Conservation (phyloP, 306 rosid species). For the Cicer bijugum region DNA sequence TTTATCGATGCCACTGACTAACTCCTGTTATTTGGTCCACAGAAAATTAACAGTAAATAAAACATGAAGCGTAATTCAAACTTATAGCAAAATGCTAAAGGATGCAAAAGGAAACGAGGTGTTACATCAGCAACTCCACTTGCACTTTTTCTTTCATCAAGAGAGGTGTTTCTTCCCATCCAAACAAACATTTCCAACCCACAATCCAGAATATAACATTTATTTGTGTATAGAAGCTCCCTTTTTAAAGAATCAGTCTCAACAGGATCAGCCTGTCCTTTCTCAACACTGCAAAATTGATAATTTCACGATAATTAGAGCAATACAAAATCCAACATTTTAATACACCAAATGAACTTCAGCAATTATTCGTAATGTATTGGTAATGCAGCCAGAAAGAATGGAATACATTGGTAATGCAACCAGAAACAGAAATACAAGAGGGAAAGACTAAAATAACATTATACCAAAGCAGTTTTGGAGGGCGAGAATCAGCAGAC, state of each 20-base stretch:
- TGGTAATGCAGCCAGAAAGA: conserved; percentile 36
- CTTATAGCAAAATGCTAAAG: conserved; percentile 16
- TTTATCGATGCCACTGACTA: conserved; percentile 57
- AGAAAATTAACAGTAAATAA: conserved; percentile 42
- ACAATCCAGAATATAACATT: conserved; percentile 86
- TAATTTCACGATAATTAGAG: conserved; percentile 44
- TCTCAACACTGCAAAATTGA: conserved; percentile 68
- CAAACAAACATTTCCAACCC: conserved; percentile 85
- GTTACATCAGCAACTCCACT: conserved; percentile 88
- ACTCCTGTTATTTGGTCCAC: conserved; percentile 59
- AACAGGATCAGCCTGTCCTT: conserved; percentile 70
- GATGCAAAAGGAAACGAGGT: conserved; percentile 41
- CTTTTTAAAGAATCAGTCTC: conserved; percentile 70
- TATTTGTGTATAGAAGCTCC: conserved; percentile 78
- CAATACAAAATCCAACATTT: conserved; percentile 35
- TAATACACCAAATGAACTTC: conserved; percentile 32
- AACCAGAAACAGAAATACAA: conserved; percentile 35
- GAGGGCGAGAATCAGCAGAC: conserved; percentile 59
- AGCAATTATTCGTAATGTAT: conserved; percentile 9
- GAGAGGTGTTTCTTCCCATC: conserved; percentile 94
- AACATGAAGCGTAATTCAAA: conserved; percentile 30
- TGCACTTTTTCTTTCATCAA: conserved; percentile 88
- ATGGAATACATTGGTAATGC: conserved; percentile 26
- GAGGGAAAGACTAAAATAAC: conserved; percentile 36
- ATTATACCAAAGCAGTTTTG: conserved; percentile 76